Conservation (phyloP, 2,329 filamentous ascomycete genomes). For the Xylaria polymorpha region DNA sequence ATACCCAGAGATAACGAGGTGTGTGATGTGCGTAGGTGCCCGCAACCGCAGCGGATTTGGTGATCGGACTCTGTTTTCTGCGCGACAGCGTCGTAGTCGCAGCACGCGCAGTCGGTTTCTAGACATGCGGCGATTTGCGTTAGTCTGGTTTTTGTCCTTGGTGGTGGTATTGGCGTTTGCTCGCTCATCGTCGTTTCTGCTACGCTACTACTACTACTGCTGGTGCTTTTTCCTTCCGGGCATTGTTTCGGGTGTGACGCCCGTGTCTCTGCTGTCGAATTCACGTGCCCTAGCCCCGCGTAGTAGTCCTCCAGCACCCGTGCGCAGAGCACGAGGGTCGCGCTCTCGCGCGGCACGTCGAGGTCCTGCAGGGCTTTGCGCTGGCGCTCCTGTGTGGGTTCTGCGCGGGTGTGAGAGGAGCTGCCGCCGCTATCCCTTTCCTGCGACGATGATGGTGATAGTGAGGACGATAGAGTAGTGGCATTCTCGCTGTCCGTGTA, state of each 20-base stretch:
- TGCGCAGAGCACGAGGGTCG: constrained; percentile 29
- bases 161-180: not conserved
- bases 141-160: constrained; percentile 10
- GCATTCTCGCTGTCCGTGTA: constrained; percentile 16
- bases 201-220: too few relatives aligned
- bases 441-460: too few relatives aligned
- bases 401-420: not conserved
- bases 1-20: not conserved
- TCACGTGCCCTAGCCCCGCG: constrained; percentile 15
- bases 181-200: not conserved
- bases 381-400: constrained; percentile 13
- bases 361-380: constrained; percentile 1
- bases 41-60: constrained; percentile 17
- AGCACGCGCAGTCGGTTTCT: constrained; percentile 11
- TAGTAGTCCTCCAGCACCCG: constrained; percentile 33
- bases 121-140: constrained; percentile 20
- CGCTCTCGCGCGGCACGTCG: constrained; percentile 24
- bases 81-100: constrained; percentile 18
- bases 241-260: not conserved
- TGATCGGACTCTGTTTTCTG: not conserved
- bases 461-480: not conserved
- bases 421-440: not conserved
- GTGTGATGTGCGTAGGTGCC: constrained; percentile 22
- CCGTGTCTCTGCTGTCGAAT: not conserved
- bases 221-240: not conserved